Base-by-base conservation (phyloP, 2,329 filamentous ascomycete genomes). In the Curvularia hawaiiensis region DNA sequence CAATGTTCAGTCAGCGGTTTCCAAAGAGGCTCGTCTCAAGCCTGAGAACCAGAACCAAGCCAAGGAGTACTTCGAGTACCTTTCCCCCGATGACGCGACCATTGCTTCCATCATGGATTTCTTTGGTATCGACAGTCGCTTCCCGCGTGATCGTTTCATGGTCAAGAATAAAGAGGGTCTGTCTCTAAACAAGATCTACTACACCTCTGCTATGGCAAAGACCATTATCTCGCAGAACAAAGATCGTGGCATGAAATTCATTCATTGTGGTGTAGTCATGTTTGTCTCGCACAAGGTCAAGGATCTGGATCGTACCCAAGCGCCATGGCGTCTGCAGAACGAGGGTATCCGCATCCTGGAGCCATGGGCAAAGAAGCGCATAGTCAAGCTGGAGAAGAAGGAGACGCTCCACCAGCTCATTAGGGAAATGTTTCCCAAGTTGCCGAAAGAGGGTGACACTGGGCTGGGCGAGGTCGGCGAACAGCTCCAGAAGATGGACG, bases 251-350 rank as follows among this genome's bases (percentile, higher is more conserved):
- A 89, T 98, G 77, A 96, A 95, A 75, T 97, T 99, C 73, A 90
- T 99, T 49, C 95, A 99, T 78, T 94, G 90, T 50, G 95, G 95
- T 63, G 93, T 99, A 33, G 96, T 96, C 80, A 98, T 98, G 92
- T 99, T 96, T 56, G 73, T 76, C 75, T 61, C 69, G 1, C 73
- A 75, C 60, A 72, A 71, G 56, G 95, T 98, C 82, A 97, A 96
- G 81, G 94, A 98, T 77, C 96, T 95, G 80, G 93, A 98, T 76
- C 92, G 97, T 71, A 90, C 91, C 0, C 93, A 96, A 58, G 90
- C 88, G 5, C 88, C 89, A 35, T 99, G 95, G 95, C 88, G 95
- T 46, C 95, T 99, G 68, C 95, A 99, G 81, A 90, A 89, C 12
- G 95, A 99, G 77, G 95, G 95, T 24, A 87, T 99, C 79, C 88